phyloP scores from a whole-genome alignment of 2,329 filamentous ascomycete species.

The Aureobasidium sp. region DNA sequence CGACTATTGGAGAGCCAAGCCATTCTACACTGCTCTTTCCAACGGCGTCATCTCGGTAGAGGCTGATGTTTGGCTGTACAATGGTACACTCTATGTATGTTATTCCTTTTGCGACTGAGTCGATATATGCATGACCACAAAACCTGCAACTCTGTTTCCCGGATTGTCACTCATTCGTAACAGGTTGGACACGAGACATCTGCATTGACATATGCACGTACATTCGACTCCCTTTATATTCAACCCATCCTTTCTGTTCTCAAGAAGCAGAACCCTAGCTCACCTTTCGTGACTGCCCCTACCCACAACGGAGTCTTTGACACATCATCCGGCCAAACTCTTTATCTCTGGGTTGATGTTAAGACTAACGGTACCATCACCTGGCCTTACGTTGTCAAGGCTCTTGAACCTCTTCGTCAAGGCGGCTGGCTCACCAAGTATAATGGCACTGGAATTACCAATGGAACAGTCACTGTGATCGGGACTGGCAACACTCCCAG shows the following conservation, averaged over 20 bases:
- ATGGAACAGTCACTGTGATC: conserved; percentile 72
- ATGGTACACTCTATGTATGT: conserved; percentile 36
- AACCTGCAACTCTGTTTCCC: not conserved
- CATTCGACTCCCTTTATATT: conserved; percentile 70
- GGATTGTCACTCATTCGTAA: not conserved
- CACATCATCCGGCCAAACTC: conserved; percentile 40
- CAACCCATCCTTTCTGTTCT: conserved; percentile 69
- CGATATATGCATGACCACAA: not conserved
- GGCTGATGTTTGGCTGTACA: conserved; percentile 74
- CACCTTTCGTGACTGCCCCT: conserved; percentile 52
- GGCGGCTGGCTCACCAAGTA: conserved; percentile 58
- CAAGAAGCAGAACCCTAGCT: conserved; percentile 56
- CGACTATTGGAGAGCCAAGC: conserved; percentile 72
- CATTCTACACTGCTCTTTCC: conserved; percentile 68
- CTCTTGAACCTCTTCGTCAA: conserved; percentile 66
- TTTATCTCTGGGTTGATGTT: conserved; percentile 74
- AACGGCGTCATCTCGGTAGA: conserved; percentile 71
- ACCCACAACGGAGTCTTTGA: conserved; percentile 60
- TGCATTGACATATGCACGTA: conserved; percentile 61
- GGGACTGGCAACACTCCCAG: conserved; percentile 72
- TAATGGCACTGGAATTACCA: conserved; percentile 55
- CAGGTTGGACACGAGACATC: conserved; percentile 69
- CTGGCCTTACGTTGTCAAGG: conserved; percentile 58
- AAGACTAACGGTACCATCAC: conserved; percentile 64
- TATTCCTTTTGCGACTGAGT: too few relatives aligned